Evolutionary conservation across 1,139 yeast species (phyloP), one percentile per base, ranked within the genome.

Genomic region (Scheffersomyces lignicola): DNA sequence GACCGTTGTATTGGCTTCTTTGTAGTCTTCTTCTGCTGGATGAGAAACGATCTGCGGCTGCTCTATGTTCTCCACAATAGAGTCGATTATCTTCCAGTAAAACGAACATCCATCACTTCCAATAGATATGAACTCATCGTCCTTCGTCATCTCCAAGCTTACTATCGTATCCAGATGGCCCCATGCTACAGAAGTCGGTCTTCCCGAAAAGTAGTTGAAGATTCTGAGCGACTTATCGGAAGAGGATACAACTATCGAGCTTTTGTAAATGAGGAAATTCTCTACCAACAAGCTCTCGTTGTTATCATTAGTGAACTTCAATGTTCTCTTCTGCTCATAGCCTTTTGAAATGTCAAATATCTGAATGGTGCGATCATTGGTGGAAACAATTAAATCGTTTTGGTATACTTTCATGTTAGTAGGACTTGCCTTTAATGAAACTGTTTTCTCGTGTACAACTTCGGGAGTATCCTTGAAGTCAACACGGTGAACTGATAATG

Each of bases 141-240:
- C 44, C 2, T 43, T 36, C 23, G 56, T 45, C 2, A 60, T 45
- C 16, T 32, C 26, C 10, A 82, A 45, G 0, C 75, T 73, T 4
- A 74, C 49, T 6, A 80, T 65, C 1, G 72, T 58, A 31, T 80
- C 87, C 44, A 82, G 76, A 45, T 81, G 88, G 0, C 85, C 90
- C 83, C 84, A 82, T 25, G 65, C 73, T 0, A 71, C 63, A 9
- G 75, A 66, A 9, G 76, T 31, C 7, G 67, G 65, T 31, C 58
- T 67, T 0, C 83, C 84, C 4, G 63, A 61, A 0, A 48, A 38
- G 40, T 68, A 73, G 28, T 65, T 65, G 47, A 73, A 79, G 1
- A 69, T 50, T 18, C 85, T 57, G 4, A 83, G 55, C 15, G 85
- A 75, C 50, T 77, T 79, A 51, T 82, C 88, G 0, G 75, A 54